A percentile compares a stretch with the other conserved stretches of the same genome.
phyloP scores from a whole-genome alignment of 495 filamentous ascomycete genomes.

The Penicillium subrubescens region DNA sequence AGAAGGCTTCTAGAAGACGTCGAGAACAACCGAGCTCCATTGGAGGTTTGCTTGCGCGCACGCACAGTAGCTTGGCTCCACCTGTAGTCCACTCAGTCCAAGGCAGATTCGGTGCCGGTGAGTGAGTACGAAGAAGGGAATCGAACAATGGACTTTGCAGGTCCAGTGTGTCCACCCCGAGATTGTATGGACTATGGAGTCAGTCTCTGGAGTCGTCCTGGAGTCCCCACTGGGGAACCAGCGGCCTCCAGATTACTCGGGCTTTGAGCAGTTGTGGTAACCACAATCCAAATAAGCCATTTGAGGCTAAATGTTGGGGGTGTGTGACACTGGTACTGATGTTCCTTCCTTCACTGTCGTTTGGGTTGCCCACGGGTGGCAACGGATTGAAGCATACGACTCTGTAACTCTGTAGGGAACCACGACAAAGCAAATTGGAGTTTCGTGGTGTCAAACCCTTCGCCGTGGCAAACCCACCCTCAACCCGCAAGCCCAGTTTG shows the following conservation, averaged over 20 bases:
- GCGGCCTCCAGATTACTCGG: constrained; percentile 17
- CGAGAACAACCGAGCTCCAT: constrained; percentile 22
- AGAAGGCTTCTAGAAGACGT: constrained; percentile 29
- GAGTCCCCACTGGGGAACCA: constrained; percentile 8
- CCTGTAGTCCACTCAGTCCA: background rate
- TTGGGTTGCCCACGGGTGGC: constrained; percentile 8
- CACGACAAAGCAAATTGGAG: background rate
- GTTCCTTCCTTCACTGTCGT: background rate
- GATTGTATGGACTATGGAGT: constrained; percentile 1
- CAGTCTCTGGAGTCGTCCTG: constrained; percentile 4
- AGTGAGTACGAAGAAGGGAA: background rate
- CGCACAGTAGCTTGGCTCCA: constrained; percentile 17
- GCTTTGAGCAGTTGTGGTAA: background rate
- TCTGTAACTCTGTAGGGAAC: background rate
- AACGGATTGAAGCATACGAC: background rate
- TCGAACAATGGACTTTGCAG: background rate
- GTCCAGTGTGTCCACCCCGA: background rate
- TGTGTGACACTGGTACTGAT: too few relatives aligned
- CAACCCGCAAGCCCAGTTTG: background rate
- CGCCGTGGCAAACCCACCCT: constrained; percentile 8
- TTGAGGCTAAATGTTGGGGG: background rate
- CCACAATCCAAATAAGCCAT: background rate
- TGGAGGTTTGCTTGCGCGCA: constrained; percentile 10
- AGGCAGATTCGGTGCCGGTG: constrained; percentile 21
- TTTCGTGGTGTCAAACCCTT: constrained; percentile 2